phyloP scores from a whole-genome alignment of 140 eudicot species.

The Stevia rebaudiana region DNA sequence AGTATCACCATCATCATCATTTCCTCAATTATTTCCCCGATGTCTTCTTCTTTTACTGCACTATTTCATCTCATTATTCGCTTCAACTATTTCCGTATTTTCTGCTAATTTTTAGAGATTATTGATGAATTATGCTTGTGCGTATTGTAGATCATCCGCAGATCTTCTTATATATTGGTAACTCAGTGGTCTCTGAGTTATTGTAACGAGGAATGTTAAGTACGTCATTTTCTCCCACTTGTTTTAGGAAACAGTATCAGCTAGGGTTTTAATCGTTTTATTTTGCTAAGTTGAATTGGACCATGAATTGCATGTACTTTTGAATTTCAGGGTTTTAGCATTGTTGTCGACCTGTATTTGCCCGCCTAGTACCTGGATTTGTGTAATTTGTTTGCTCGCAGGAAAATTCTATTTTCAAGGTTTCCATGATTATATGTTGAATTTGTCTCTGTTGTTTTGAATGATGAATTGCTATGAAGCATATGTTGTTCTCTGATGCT shows the following conservation, averaged over 20 bases:
- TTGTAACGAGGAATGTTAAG: conserved; percentile 19
- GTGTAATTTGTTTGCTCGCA: conserved; percentile 25
- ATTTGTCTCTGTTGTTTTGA: conserved; percentile 2
- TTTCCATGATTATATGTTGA: conserved; percentile 5
- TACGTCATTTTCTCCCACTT: not conserved
- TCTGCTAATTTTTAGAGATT: not conserved
- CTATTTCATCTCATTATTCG: not conserved
- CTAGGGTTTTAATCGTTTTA: not conserved
- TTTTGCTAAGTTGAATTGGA: not conserved
- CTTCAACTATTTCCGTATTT: conserved; percentile 1
- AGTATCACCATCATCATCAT: too few relatives aligned
- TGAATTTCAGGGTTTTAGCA: conserved; percentile 17
- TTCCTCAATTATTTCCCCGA: not conserved
- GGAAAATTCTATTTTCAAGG: conserved; percentile 18
- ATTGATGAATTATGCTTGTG: conserved; percentile 30
- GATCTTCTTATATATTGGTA: conserved; percentile 45
- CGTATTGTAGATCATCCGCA: conserved; percentile 42
- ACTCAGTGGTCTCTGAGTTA: conserved; percentile 12
- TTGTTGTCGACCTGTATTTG: conserved; percentile 6
- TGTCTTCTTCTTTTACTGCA: conserved; percentile 4
- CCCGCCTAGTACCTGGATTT: conserved; percentile 16
- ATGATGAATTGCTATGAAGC: conserved; percentile 16
- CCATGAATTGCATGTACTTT: not conserved
- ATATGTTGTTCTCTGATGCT: conserved; percentile 23
- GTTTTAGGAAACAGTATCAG: too few relatives aligned